Evolutionary conservation across 139 green algal genomes (phyloP).

Genomic region (Gonium pectorale): DNA sequence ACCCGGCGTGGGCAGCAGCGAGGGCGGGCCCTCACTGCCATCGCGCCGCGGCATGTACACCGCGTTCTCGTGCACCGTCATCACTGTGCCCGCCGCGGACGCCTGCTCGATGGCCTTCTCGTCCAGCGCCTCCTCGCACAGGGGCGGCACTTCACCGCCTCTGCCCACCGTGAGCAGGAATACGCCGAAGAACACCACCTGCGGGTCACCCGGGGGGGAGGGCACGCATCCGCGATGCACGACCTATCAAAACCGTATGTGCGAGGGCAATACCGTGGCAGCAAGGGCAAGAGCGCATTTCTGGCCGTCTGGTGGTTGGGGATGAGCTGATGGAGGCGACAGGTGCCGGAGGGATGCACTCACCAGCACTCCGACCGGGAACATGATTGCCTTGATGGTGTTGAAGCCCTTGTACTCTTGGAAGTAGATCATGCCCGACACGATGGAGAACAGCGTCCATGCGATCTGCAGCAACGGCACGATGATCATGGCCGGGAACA

Average conservation of each 20-base stretch:
- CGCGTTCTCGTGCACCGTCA: conserved; percentile 30
- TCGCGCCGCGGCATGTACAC: not conserved
- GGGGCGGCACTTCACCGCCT: not conserved
- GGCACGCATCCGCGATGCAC: not conserved
- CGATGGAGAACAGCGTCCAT: conserved; percentile 90
- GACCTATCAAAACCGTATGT: too few species aligned
- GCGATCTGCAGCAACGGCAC: conserved; percentile 89
- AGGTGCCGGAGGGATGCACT: too few species aligned
- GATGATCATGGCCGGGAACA: conserved; percentile 90
- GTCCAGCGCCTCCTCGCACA: not conserved
- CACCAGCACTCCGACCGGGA: conserved; percentile 76
- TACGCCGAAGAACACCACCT: conserved; percentile 75
- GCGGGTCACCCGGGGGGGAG: not conserved
- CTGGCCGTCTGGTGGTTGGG: too few species aligned
- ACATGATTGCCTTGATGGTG: conserved; percentile 75
- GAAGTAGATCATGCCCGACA: conserved; percentile 87
- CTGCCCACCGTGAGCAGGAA: conserved; percentile 63
- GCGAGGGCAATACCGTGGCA: not conserved
- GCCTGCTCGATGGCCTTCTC: not conserved
- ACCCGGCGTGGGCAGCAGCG: not conserved
- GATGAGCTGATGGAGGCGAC: not conserved
- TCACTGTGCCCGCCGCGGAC: not conserved
- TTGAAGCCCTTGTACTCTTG: conserved; percentile 80
- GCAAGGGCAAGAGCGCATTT: too few species aligned
- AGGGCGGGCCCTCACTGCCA: not conserved